Base-by-base conservation (phyloP, 1,284 basidiomycete genomes). In the Coniferiporia sulphurascens region DNA sequence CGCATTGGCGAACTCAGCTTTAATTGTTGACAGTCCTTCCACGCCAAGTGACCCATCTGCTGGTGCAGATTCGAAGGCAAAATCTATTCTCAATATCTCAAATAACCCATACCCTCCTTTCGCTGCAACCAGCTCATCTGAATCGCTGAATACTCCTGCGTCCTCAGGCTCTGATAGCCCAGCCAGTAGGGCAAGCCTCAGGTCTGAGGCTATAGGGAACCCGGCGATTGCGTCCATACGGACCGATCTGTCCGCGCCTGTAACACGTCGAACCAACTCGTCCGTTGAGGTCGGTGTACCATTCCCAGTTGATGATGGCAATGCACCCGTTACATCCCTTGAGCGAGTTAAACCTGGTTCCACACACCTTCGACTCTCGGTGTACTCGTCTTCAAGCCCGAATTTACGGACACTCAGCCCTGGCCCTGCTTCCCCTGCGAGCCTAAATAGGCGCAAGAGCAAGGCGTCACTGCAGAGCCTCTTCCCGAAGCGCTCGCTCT, bases 401-500 rank as follows among this genome's bases (percentile, higher is more conserved):
- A 58, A 62, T 27, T 48, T 62, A 12, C 34, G 38, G 6, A 17
- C 27, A 17, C 48, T 43, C 9, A 35, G 34, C 4, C 36, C 48
- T 9, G 13, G 45, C 13, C 13, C 34, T 12, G 7, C 22, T 15
- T 53, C 58, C 19, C 52, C 52, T 0, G n/a, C 51, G 32, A 43
- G 52, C 19, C 38, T 56, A 34, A 32, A 43, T 3, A 57, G 60
- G 22, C 44, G 60, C 44, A 60, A 60, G 54, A 62, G 56, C 41
- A 62, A 62, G 52, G 56, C 48, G 13, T 62, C 60, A 48, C 15
- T 62, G 22, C 48, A 55, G 22, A 56, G 56, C n/a, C 48, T 62
- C 21, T 38, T 48, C 17, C 36, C 60, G 17, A 62, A 62, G 45
- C 43, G 60, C 15, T 62, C 60, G n/a, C 19, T 62, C 8, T 62